Percentiles rank a stretch among this genome's conserved stretches.
Conservation (phyloP, 176 grass and related monocot genomes). For the Carex pumila region DNA sequence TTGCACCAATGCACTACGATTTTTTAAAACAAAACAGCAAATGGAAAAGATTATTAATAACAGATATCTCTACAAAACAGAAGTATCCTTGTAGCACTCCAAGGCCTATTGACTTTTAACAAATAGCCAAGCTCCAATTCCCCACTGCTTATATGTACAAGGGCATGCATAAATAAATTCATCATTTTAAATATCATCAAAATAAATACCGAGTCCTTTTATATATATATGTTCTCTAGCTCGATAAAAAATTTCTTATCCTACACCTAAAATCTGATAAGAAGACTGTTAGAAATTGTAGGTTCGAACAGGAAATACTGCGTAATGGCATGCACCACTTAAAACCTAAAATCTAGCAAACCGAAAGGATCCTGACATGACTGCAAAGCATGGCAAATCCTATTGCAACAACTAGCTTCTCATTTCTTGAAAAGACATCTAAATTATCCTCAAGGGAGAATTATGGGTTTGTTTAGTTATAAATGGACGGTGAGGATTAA, state of each 20-base stretch:
- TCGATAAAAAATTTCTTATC: not conserved
- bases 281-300: not conserved
- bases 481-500: not conserved
- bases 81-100: not conserved
- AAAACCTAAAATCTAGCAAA: not conserved
- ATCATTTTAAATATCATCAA: not conserved
- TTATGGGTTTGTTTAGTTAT: not conserved
- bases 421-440: not conserved
- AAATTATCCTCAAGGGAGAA: not conserved
- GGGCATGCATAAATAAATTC: not conserved
- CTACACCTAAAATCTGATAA: not conserved
- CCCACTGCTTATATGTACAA: not conserved
- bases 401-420: not conserved
- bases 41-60: conserved; percentile 16
- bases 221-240: not conserved
- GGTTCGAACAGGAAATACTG: not conserved
- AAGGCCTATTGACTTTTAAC: not conserved
- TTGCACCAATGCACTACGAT: conserved; percentile 87
- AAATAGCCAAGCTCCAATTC: not conserved
- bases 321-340: not conserved
- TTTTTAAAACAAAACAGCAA: not conserved
- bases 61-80: not conserved
- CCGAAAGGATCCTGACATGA: not conserved
- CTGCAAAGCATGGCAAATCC: not conserved
- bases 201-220: not conserved